Evolutionary conservation across 2,329 filamentous ascomycete species (phyloP).

Genomic region (Xylariaceae sp.): DNA sequence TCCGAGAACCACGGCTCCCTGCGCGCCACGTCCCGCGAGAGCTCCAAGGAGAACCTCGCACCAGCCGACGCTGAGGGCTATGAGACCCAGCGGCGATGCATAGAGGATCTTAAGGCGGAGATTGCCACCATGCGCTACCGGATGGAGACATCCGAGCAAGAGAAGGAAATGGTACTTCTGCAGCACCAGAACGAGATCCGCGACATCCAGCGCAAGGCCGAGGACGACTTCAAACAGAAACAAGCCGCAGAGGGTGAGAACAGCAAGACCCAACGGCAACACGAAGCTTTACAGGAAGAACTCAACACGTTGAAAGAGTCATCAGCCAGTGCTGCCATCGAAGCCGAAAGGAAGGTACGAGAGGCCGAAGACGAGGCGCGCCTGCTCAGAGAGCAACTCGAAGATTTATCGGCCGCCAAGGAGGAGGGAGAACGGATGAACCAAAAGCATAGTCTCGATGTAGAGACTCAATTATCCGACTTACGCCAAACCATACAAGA

Average conservation of each 20-base stretch:
- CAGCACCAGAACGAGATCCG: constrained; percentile 82
- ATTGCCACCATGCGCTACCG: constrained; percentile 86
- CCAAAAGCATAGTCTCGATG: constrained; percentile 53
- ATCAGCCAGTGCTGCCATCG: constrained; percentile 56
- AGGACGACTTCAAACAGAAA: constrained; percentile 74
- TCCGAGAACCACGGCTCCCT: constrained; percentile 44
- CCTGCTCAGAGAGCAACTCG: constrained; percentile 73
- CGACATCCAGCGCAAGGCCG: constrained; percentile 75
- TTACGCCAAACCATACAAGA: constrained; percentile 53
- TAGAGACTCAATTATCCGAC: constrained; percentile 51
- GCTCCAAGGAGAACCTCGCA: constrained; percentile 58
- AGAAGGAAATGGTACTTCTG: constrained; percentile 75
- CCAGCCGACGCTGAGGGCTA: constrained; percentile 59
- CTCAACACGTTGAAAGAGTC: constrained; percentile 50
- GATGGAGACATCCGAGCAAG: constrained; percentile 80
- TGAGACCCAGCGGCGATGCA: constrained; percentile 54
- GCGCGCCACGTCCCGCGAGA: constrained; percentile 52
- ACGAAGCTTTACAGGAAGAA: constrained; percentile 51
- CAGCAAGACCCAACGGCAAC: constrained; percentile 47
- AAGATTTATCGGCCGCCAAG: constrained; percentile 63
- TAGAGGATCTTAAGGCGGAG: constrained; percentile 84
- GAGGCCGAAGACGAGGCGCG: constrained; percentile 72
- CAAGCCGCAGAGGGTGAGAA: constrained; percentile 58
- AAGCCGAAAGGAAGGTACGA: constrained; percentile 66
- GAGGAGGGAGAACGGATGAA: constrained; percentile 66